phyloP scores from a whole-genome alignment of 805 yeast genomes.

The Kluyveromyces nonfermentans region DNA sequence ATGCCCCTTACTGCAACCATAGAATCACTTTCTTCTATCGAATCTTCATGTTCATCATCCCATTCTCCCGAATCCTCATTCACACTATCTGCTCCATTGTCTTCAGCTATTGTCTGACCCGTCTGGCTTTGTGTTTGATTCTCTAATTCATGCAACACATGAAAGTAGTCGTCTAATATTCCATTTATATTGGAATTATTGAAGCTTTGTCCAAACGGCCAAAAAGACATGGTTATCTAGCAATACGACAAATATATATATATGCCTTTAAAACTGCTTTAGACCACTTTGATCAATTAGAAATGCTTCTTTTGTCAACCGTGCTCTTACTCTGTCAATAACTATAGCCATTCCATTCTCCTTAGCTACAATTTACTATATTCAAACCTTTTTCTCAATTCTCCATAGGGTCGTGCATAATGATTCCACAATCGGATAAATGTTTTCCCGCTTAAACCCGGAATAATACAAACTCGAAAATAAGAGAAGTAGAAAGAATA shows the following conservation, averaged over 20 bases:
- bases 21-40: neutral
- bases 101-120: neutral
- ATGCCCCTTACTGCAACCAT: neutral
- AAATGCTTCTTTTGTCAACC: too few relatives aligned
- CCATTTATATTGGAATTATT: slow-evolving; percentile 30
- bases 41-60: neutral
- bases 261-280: neutral
- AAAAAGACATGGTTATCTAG: slow-evolving; percentile 30
- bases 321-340: too few relatives aligned
- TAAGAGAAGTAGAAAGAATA: too few relatives aligned
- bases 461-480: too few relatives aligned
- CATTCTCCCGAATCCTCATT: neutral
- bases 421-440: neutral
- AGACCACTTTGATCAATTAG: too few relatives aligned
- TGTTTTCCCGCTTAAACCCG: neutral
- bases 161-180: slow-evolving; percentile 34
- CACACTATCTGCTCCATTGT: neutral
- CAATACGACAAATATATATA: neutral
- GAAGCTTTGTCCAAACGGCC: slow-evolving; percentile 37
- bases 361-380: neutral
- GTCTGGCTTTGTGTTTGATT: slow-evolving; percentile 9
- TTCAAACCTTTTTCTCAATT: neutral
- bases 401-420: neutral
- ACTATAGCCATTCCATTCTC: neutral
- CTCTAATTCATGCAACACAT: slow-evolving; percentile 21